These are phyloP conservation scores for Tuctoria greenei DNA, from an alignment of 176 grass and related monocot species.

Conservation along the genomic window DNA sequence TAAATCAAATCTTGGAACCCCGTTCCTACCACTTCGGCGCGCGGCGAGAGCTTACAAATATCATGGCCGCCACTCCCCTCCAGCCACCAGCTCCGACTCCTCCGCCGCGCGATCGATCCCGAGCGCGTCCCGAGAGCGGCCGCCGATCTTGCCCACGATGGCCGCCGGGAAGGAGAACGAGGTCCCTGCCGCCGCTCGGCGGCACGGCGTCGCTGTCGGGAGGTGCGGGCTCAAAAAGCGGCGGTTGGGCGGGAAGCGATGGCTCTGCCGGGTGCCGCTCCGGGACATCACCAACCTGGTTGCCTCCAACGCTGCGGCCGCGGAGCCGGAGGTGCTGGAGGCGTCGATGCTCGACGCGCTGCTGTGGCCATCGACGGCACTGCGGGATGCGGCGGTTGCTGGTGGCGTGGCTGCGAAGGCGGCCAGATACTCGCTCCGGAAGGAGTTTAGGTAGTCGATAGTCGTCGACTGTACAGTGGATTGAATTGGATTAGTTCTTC, in stretches of 20 bases:
- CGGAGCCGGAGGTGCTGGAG: not conserved
- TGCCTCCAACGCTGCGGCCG: not conserved
- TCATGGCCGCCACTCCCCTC: constrained; percentile 23
- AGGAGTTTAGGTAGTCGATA: constrained; percentile 36
- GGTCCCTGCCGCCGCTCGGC: not conserved
- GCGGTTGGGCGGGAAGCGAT: constrained; percentile 18
- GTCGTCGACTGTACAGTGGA: not conserved
- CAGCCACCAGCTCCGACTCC: not conserved
- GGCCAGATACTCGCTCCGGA: constrained; percentile 36
- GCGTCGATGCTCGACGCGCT: not conserved
- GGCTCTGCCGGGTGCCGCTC: constrained; percentile 20
- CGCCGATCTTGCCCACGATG: constrained; percentile 1
- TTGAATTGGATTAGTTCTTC: not conserved
- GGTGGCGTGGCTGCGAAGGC: not conserved
- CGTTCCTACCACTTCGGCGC: not conserved
- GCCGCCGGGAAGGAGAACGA: constrained; percentile 40
- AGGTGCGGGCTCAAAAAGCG: constrained; percentile 46
- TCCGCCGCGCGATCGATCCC: not conserved
- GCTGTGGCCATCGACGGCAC: not conserved
- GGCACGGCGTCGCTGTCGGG: not conserved
- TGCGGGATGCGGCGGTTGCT: not conserved
- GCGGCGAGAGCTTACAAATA: constrained; percentile 32
- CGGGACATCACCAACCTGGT: constrained; percentile 53
- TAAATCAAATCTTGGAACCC: constrained; percentile 33
- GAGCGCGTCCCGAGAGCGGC: not conserved